Evolutionary conservation across 805 yeast genomes (phyloP), one percentile per base, ranked within the genome.

Genomic region (Kuraishia borneana): DNA sequence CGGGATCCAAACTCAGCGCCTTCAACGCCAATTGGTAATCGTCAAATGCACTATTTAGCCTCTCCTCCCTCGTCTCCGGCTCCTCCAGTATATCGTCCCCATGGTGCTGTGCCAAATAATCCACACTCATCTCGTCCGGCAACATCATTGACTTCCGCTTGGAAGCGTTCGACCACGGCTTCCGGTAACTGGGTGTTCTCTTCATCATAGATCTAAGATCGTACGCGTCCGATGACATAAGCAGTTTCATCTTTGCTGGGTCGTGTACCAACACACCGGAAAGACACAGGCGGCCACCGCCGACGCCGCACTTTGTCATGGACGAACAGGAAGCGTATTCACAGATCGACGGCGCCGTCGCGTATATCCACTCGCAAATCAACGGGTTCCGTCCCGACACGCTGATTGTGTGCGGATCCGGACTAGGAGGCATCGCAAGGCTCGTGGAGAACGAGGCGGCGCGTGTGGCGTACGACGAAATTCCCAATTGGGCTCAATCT

Each of bases 391-490:
- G 37, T 9, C 95, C 96, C 2, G 60, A 73, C 39, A 76, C 74
- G 0, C 70, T 87, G 37, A 80, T 89, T 42, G 83, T 89, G 35
- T 88, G 96, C 58, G 98, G 98, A 5, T 83, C 96, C 4, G 98
- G 98, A 1, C 64, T 89, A 13, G 94, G 95, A 9, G 94, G 94
- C 1, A 77, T 89, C 33, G 79, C 88, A 2, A 63, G 70, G 32
- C 57, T 66, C 18, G 50, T 80, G 30, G 50, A 53, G 16, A 50
- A 60, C 4, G 52, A 61, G 4, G 56, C 63, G 21, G 56, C 73
- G 16, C 70, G 64, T 32, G 65, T 89, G 19, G 60, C 77, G 1
- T 89, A 85, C 51, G 44, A 53, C 5, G 64, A 68, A 0, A 83
- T 89, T 32, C 96, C 96, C 0, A 83, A 89, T 1, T 88, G 89